phyloP scores from a whole-genome alignment of 2,329 filamentous ascomycete genomes.

The Penicillium frequentans region DNA sequence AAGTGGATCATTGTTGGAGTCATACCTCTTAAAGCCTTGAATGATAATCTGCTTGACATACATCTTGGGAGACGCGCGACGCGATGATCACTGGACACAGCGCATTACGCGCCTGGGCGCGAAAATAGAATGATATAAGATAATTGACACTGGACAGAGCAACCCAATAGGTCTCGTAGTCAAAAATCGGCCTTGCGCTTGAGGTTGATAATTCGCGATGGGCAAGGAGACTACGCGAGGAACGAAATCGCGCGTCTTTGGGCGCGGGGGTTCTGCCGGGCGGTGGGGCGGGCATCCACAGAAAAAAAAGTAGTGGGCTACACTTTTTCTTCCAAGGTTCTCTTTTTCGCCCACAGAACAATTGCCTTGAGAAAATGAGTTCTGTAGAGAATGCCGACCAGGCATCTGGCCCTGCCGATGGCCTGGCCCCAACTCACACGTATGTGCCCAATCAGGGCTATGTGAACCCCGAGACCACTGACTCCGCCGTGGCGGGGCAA shows the following conservation, averaged over 20 bases:
- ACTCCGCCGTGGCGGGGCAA: slow-evolving; percentile 34
- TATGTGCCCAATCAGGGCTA: slow-evolving; percentile 54
- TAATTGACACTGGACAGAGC: neutral
- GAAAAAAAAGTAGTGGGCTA: slow-evolving; percentile 26
- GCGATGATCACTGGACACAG: slow-evolving; percentile 26
- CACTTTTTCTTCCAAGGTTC: slow-evolving; percentile 17
- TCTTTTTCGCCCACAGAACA: neutral
- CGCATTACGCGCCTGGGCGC: slow-evolving; percentile 30
- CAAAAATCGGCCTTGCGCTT: slow-evolving; percentile 1
- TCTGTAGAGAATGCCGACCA: slow-evolving; percentile 20
- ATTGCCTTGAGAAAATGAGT: slow-evolving; percentile 23
- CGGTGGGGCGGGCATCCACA: slow-evolving; percentile 28
- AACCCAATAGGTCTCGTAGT: slow-evolving; percentile 1
- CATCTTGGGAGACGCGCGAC: slow-evolving; percentile 58
- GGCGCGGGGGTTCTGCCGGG: slow-evolving; percentile 40
- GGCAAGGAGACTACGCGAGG: slow-evolving; percentile 17
- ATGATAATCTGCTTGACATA: slow-evolving; percentile 99
- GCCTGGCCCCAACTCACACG: slow-evolving; percentile 47
- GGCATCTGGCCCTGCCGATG: slow-evolving; percentile 42
- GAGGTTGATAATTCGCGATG: slow-evolving; percentile 13
- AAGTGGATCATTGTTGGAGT: slow-evolving; percentile 4
- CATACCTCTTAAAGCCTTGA: slow-evolving; percentile 97
- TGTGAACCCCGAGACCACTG: slow-evolving; percentile 36
- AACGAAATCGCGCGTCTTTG: slow-evolving; percentile 25
- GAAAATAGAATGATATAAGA: neutral